A percentile compares a stretch with the other conserved stretches of the same genome.
Evolutionary conservation across 371 early-diverging fungal genomes (phyloP).

Genomic region (Mucor mucedo): DNA sequence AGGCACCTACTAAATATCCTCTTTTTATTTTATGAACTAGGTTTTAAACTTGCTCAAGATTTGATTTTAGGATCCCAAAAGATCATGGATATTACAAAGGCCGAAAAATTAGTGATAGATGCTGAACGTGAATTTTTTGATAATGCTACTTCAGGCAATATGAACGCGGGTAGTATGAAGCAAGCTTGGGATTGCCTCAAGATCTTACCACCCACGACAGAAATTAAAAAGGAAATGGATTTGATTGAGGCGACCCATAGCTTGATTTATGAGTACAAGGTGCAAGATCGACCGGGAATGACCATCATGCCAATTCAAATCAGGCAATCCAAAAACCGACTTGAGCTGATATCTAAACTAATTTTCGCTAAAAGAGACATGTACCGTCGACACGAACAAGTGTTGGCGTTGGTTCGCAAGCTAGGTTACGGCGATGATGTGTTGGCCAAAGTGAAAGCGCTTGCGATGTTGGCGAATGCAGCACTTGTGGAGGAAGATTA

Average conservation of each 20-base stretch:
- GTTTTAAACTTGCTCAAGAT: slow-evolving; percentile 70
- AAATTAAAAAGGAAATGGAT: slow-evolving; percentile 66
- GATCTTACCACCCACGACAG: slow-evolving; percentile 66
- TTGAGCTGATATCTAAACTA: slow-evolving; percentile 67
- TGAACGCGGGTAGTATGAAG: slow-evolving; percentile 70
- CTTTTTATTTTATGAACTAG: slow-evolving; percentile 26
- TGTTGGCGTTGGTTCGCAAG: slow-evolving; percentile 66
- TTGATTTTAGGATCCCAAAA: slow-evolving; percentile 59
- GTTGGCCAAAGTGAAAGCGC: slow-evolving; percentile 55
- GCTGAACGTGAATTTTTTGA: slow-evolving; percentile 79
- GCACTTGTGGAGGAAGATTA: slow-evolving; percentile 65
- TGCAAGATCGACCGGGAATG: slow-evolving; percentile 56
- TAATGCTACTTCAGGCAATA: slow-evolving; percentile 75
- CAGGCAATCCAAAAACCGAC: slow-evolving; percentile 65
- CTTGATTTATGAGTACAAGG: slow-evolving; percentile 61
- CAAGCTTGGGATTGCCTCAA: slow-evolving; percentile 77
- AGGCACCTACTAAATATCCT: too few relatives aligned
- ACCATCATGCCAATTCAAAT: slow-evolving; percentile 80
- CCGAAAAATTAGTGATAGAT: slow-evolving; percentile 71
- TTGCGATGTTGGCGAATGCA: slow-evolving; percentile 63
- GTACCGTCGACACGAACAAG: slow-evolving; percentile 53
- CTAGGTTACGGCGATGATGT: slow-evolving; percentile 57
- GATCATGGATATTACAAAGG: slow-evolving; percentile 56
- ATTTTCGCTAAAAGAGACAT: slow-evolving; percentile 58
- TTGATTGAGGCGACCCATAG: slow-evolving; percentile 78